Evolutionary conservation across 1,139 yeast species (phyloP), one percentile per base, ranked within the genome.

Genomic region (Candida pseudocylindracea): DNA sequence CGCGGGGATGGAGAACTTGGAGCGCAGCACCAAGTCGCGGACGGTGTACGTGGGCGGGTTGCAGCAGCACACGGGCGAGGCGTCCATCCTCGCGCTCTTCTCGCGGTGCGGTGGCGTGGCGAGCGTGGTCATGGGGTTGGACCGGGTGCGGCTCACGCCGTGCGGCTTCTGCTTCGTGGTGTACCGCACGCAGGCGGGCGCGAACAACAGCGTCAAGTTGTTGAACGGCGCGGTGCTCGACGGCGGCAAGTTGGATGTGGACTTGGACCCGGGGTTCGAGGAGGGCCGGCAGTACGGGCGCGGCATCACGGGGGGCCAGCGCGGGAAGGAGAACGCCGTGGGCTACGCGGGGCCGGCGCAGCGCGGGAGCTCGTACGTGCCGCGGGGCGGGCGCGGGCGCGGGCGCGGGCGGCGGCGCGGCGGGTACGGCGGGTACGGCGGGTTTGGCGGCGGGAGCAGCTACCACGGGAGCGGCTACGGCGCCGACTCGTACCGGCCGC

Each of bases 221-320:
- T 57, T 88, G 36, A 72, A 78, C 39, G 73, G 72, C 33, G 81
- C 93, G 1, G 73, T 71, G 43, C 60, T 85, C 32, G 94, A 85
- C 46, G 91, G 85, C 33, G 71, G 80, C 38, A 59, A 60, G 26
- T 63, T 85, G 41, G 72, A 78, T 32, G 76, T 85, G 32, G 98
- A 85, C 51, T 57, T 88, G 42, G 98, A 85, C 47, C 93, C 95
- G 0, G 98, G 98, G 0, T 85, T 85, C 48, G 67, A 66, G 40
- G 95, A 85, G 43, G 96, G 96, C 1, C 62, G 98, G 42, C 95
- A 88, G 48, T 85, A 72, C 47, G 96, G 96, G 11, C 64, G 98
- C 43, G 96, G 96, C 31, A 63, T 66, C 25, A 71, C 69, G 40
- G 96, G 96, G 34, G 96, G 94, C 1, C 98, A 31, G n/a, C 20